A percentile compares a stretch with the other conserved stretches of the same genome.
These are phyloP conservation scores for Camelina hispida DNA, from an alignment of 345 rosid genomes.

Conservation along the genomic window DNA sequence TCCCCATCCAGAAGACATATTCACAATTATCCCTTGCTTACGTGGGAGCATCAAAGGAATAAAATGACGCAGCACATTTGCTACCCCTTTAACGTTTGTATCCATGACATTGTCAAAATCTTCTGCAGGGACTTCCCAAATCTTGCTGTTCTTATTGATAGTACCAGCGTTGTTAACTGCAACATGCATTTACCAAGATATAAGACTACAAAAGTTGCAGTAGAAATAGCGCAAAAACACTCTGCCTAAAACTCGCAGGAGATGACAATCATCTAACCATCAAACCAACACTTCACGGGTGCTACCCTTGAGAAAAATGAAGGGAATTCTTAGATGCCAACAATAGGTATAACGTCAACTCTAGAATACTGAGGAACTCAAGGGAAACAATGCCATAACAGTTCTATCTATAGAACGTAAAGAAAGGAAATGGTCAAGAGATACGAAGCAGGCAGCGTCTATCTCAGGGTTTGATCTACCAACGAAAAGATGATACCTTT, in stretches of 20 bases:
- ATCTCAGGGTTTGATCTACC: slow-evolving; percentile 6
- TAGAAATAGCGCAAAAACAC: background rate
- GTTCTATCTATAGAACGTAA: background rate
- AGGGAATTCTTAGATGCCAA: background rate
- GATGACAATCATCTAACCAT: slow-evolving; percentile 18
- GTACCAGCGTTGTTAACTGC: slow-evolving; percentile 96
- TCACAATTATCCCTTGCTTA: slow-evolving; percentile 83
- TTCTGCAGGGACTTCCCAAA: slow-evolving; percentile 93
- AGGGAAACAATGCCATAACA: background rate
- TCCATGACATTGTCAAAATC: slow-evolving; percentile 91
- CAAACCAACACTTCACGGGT: background rate
- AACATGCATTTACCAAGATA: slow-evolving; percentile 17
- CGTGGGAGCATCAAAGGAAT: slow-evolving; percentile 83
- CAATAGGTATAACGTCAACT: background rate
- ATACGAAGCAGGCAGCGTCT: background rate
- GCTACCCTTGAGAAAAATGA: background rate
- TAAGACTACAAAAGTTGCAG: background rate
- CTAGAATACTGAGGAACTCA: background rate
- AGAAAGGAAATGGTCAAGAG: background rate
- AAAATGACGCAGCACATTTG: slow-evolving; percentile 87
- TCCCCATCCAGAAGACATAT: slow-evolving; percentile 98
- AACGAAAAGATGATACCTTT: background rate
- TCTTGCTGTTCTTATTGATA: slow-evolving; percentile 83
- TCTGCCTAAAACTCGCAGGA: slow-evolving; percentile 1
- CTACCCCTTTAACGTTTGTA: slow-evolving; percentile 85